Evolutionary conservation across 257 asterid genomes (phyloP).

Genomic region (Capsicum pubescens): DNA sequence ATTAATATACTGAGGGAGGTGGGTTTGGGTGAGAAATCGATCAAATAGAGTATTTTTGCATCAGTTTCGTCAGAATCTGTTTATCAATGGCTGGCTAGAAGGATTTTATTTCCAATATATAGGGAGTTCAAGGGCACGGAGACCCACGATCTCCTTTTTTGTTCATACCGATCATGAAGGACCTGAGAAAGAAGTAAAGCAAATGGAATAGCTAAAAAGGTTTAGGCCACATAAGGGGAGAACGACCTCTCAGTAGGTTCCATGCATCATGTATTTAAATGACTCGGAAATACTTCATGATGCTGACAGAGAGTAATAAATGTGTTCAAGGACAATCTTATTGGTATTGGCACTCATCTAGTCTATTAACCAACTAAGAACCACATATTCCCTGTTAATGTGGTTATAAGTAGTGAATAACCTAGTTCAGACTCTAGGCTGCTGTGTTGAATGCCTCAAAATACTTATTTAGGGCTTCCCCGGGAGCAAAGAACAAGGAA

Average conservation of each 20-base stretch:
- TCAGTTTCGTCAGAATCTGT: not conserved
- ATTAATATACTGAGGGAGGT: not conserved
- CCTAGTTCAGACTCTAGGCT: not conserved
- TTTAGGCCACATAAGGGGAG: not conserved
- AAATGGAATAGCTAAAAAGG: not conserved
- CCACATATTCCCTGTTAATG: not conserved
- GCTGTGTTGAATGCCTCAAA: constrained; percentile 15
- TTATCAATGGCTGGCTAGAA: not conserved
- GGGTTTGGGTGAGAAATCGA: not conserved
- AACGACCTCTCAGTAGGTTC: not conserved
- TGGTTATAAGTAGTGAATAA: not conserved
- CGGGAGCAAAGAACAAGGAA: not conserved
- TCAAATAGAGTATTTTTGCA: not conserved
- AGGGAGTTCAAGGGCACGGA: not conserved
- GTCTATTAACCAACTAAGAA: not conserved
- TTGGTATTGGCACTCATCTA: not conserved
- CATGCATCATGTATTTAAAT: not conserved
- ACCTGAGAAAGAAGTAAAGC: not conserved
- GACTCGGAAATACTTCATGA: not conserved
- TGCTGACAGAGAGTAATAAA: constrained; percentile 1
- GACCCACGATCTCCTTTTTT: not conserved
- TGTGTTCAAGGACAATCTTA: not conserved
- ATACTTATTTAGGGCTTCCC: constrained; percentile 16
- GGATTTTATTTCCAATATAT: not conserved
- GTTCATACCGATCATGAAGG: not conserved